These are phyloP conservation scores for Fusarium cicatricum DNA, from an alignment of 2,329 filamentous ascomycete species.

Conservation along the genomic window DNA sequence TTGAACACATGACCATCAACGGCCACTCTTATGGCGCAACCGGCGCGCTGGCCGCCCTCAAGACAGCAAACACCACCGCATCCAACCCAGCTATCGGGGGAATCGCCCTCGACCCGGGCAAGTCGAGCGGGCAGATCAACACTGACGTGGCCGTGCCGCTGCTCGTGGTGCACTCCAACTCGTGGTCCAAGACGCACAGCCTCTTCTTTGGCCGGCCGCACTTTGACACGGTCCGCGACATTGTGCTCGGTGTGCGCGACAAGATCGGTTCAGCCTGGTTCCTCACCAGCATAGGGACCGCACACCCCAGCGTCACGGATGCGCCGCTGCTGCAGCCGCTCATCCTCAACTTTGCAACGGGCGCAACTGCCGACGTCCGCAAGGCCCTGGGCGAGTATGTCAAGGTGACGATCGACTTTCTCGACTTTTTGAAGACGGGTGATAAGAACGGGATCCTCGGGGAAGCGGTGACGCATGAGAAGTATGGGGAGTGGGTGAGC, in stretches of 20 bases:
- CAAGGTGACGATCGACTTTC: conserved; percentile 64
- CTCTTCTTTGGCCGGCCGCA: conserved; percentile 71
- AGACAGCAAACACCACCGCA: conserved; percentile 46
- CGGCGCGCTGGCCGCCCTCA: conserved; percentile 67
- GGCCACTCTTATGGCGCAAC: conserved; percentile 75
- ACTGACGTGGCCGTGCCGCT: conserved; percentile 64
- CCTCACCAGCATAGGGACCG: conserved; percentile 61
- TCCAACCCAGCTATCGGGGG: conserved; percentile 58
- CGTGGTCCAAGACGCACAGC: conserved; percentile 66
- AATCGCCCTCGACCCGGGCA: conserved; percentile 72
- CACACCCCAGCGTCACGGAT: conserved; percentile 72
- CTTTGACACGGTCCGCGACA: conserved; percentile 67
- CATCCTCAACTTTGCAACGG: conserved; percentile 68
- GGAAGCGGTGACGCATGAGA: conserved; percentile 56
- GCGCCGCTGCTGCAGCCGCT: conserved; percentile 70
- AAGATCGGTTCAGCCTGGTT: conserved; percentile 60
- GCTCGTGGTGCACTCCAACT: conserved; percentile 69
- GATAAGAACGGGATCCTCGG: conserved; percentile 57
- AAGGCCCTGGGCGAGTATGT: conserved; percentile 69
- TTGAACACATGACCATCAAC: conserved; percentile 61
- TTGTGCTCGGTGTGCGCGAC: conserved; percentile 58
- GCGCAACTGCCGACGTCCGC: conserved; percentile 64
- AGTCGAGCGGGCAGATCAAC: conserved; percentile 69
- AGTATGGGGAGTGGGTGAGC: conserved; percentile 53
- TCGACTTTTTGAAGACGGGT: conserved; percentile 56